phyloP scores from a whole-genome alignment of 2,329 filamentous ascomycete genomes.

The Bretziella fagacearum region DNA sequence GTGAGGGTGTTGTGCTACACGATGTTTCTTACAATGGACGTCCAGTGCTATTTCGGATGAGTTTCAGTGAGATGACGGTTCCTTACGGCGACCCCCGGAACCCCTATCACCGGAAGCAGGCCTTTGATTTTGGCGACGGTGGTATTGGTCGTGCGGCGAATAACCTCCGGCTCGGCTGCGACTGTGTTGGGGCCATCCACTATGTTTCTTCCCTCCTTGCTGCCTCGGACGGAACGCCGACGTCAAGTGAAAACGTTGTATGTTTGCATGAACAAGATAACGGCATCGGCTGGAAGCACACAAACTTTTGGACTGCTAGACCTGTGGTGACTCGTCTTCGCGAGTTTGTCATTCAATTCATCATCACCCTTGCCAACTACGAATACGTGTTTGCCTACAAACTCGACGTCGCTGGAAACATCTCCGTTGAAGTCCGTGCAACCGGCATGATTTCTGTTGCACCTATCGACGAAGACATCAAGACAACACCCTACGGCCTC shows the following conservation, averaged over 20 bases:
- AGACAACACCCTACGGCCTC: conserved; percentile 37
- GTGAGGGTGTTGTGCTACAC: conserved; percentile 55
- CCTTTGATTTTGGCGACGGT: conserved; percentile 55
- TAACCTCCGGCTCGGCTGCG: conserved; percentile 50
- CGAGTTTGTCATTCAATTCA: conserved; percentile 49
- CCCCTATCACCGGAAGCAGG: conserved; percentile 52
- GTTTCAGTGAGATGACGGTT: conserved; percentile 52
- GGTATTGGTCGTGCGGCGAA: conserved; percentile 51
- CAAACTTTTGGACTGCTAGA: conserved; percentile 47
- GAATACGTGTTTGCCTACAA: conserved; percentile 41
- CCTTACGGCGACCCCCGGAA: conserved; percentile 49
- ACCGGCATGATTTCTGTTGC: conserved; percentile 49
- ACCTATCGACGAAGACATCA: conserved; percentile 38
- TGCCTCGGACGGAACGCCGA: conserved; percentile 35
- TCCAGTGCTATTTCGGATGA: conserved; percentile 48
- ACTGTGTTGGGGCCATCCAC: conserved; percentile 52
- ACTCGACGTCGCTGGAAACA: conserved; percentile 44
- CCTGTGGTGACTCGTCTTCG: conserved; percentile 43
- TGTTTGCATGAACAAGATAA: conserved; percentile 57
- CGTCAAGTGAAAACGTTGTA: conserved; percentile 38
- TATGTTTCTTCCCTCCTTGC: conserved; percentile 42
- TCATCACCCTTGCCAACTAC: conserved; percentile 54
- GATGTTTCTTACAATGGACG: conserved; percentile 51
- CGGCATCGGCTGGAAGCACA: conserved; percentile 56
- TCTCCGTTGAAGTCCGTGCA: conserved; percentile 45